Evolutionary conservation across 2,329 filamentous ascomycete genomes (phyloP), one percentile per base, ranked within the genome.

Genomic region (Talaromyces verruculosus): DNA sequence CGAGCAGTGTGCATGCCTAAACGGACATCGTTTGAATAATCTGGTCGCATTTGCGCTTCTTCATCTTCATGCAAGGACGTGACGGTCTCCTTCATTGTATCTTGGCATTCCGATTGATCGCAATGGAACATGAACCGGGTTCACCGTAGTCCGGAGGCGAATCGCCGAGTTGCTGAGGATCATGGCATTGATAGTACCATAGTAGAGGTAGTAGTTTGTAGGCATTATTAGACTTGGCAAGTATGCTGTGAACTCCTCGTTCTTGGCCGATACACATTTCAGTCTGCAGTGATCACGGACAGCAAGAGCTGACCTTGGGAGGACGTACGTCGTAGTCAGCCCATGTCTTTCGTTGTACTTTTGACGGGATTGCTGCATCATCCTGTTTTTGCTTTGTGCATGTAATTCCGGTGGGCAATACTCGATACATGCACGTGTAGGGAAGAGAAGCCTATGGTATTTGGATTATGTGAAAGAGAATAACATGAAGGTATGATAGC

Each of bases 201-300:
- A 57, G 53, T n/a, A 37, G 51, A 57, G n/a, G 10, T 13, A 39
- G 30, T 22, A 57, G n/a, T 57, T 19, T 37, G 53, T 57, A 43
- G 35, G n/a, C 25, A 63, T 47, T 43, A 63, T 63, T 53, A 55
- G 47, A 53, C 61, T 63, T 63, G 47, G 61, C 61, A 63, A 55
- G 61, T 55, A 63, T 63, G 47, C 7, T 41, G 61, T 53, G 33
- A 28, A 51, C 35, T 55, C 15, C 35, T 55, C 22, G 25, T 41
- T 41, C 61, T 63, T 63, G 61, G 35, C 47, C 33, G 35, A 15
- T 53, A 61, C n/a, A 49, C 1, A 17, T 35, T 35, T 39, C 10
- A 10, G 19, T 37, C n/a, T 11, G 8, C 11, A 15, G 33, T 22
- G 53, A 33, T 39, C n/a, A 22, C 30, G n/a, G n/a, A 17, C 17